Evolutionary conservation across 2,329 filamentous ascomycete genomes (phyloP).

Genomic region (Fusarium sp.): DNA sequence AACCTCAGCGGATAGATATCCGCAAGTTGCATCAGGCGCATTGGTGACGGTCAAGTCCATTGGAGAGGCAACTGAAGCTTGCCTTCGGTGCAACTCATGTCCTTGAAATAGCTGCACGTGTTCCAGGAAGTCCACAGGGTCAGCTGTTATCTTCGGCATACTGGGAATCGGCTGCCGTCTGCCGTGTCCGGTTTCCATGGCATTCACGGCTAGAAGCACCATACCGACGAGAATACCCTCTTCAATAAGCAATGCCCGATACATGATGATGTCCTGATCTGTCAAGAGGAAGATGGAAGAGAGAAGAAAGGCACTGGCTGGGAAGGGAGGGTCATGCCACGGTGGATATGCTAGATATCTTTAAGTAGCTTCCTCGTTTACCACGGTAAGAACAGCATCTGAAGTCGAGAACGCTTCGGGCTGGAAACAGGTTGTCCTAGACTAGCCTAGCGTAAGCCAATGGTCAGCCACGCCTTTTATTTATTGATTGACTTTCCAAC

Average conservation of each 20-base stretch:
- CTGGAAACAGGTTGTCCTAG: neutral
- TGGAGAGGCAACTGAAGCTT: neutral
- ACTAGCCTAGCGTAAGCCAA: neutral
- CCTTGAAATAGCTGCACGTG: neutral
- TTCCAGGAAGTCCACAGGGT: neutral
- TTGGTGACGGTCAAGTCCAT: neutral
- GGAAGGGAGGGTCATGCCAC: fast-evolving
- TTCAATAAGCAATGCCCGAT: neutral
- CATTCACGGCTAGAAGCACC: fast-evolving
- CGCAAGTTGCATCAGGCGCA: neutral
- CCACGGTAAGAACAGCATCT: neutral
- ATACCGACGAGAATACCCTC: neutral
- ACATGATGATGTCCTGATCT: neutral
- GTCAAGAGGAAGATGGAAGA: too few relatives aligned
- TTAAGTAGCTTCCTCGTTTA: neutral
- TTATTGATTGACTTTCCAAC: neutral
- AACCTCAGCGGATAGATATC: neutral
- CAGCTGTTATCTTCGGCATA: neutral
- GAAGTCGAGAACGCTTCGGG: neutral
- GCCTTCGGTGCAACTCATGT: neutral
- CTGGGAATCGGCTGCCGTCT: neutral
- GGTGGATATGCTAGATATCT: neutral
- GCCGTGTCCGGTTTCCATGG: neutral
- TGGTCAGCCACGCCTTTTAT: neutral
- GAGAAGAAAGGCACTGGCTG: fast-evolving